Percentiles rank a stretch among this genome's conserved stretches.
phyloP scores from a whole-genome alignment of 192 early-diverging fungal genomes.

The Physocladia obscura region DNA sequence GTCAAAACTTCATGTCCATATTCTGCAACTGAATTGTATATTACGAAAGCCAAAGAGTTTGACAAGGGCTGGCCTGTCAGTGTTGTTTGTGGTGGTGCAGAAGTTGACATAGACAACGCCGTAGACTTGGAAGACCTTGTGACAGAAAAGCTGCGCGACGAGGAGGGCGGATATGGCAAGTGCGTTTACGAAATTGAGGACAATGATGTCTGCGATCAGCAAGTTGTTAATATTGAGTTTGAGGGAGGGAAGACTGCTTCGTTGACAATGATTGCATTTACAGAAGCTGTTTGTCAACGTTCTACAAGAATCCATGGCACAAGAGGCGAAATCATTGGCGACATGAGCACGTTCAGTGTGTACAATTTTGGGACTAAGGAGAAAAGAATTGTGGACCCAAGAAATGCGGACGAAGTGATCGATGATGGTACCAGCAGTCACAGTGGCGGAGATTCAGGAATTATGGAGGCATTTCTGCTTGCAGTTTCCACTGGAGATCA shows the following conservation, averaged over 20 bases:
- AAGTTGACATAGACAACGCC: conserved; percentile 34
- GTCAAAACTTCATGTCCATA: conserved; percentile 58
- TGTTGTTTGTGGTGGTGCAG: conserved; percentile 49
- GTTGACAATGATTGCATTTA: conserved; percentile 61
- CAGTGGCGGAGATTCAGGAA: conserved; percentile 51
- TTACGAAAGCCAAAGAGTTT: conserved; percentile 39
- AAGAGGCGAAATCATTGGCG: conserved; percentile 53
- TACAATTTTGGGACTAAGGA: conserved; percentile 46
- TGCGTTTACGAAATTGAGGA: conserved; percentile 68
- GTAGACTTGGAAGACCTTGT: conserved; percentile 26
- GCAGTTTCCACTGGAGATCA: conserved; percentile 34
- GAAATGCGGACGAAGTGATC: neutral
- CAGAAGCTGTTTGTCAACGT: conserved; percentile 52
- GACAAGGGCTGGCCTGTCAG: conserved; percentile 55
- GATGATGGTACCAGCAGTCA: conserved; percentile 32
- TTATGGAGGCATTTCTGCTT: conserved; percentile 41
- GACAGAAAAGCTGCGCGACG: neutral
- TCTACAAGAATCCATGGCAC: conserved; percentile 57
- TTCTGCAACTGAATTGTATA: conserved; percentile 58
- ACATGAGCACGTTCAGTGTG: conserved; percentile 46
- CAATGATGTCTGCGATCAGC: conserved; percentile 71
- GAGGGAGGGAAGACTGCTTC: conserved; percentile 50
- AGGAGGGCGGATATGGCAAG: conserved; percentile 57
- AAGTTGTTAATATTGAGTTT: conserved; percentile 61
- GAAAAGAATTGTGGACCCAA: conserved; percentile 29